Percentiles rank a stretch among this genome's conserved stretches.
Evolutionary conservation across 1,139 yeast species (phyloP).

Genomic region (Suhomyces maxii): DNA sequence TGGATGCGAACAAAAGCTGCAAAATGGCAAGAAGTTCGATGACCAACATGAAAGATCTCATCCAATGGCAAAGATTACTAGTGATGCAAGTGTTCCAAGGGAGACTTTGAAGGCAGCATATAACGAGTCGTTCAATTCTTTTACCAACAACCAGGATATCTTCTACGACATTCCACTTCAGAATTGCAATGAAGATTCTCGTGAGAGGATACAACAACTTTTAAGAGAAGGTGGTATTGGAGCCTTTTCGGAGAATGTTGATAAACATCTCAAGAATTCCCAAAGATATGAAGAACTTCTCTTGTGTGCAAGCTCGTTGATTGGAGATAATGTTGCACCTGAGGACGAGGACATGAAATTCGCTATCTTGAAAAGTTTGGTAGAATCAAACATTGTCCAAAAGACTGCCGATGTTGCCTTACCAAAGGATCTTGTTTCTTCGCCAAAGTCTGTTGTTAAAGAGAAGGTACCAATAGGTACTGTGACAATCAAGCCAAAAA

Average conservation of each 20-base stretch:
- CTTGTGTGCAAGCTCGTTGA: neutral
- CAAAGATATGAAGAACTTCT: conserved; percentile 25
- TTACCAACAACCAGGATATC: conserved; percentile 11
- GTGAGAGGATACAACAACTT: conserved; percentile 20
- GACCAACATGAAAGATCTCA: conserved; percentile 30
- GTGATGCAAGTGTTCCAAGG: conserved; percentile 6
- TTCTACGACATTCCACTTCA: conserved; percentile 32
- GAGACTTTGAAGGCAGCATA: neutral
- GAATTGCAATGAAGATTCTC: conserved; percentile 21
- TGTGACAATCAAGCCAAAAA: conserved; percentile 9
- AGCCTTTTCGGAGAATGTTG: conserved; percentile 24
- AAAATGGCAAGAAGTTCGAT: conserved; percentile 13
- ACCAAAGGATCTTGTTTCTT: neutral
- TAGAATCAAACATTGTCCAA: conserved; percentile 3
- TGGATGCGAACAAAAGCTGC: conserved; percentile 39
- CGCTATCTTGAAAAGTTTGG: conserved; percentile 10
- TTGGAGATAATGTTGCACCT: conserved; percentile 1
- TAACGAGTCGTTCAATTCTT: neutral
- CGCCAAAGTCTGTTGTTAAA: neutral
- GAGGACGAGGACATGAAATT: conserved; percentile 6
- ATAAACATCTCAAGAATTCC: conserved; percentile 24
- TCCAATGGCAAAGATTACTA: conserved; percentile 32
- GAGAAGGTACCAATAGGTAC: conserved; percentile 1
- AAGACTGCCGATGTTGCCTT: neutral
- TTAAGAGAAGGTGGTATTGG: conserved; percentile 20